These are phyloP conservation scores for Canariomyces notabilis DNA, from an alignment of 2,329 filamentous ascomycete species.

Conservation along the genomic window DNA sequence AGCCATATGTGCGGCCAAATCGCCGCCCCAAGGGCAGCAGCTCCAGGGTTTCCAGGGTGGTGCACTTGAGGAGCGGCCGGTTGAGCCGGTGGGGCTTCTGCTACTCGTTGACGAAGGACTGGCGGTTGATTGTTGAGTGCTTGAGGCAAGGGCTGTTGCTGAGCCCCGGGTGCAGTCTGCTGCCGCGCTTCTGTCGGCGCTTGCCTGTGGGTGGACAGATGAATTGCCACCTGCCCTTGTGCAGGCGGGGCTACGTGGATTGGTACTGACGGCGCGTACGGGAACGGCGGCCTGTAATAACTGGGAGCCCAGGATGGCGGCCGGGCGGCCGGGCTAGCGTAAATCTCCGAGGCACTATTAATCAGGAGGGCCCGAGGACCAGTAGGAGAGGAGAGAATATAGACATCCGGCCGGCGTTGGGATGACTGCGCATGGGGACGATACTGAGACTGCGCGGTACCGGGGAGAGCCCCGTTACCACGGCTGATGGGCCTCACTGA, in stretches of 20 bases:
- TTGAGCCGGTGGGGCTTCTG: conserved; percentile 3
- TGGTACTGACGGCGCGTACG: conserved; percentile 7
- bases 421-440: conserved; percentile 1
- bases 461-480: conserved; percentile 23
- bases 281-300: conserved; percentile 5
- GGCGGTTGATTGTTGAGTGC: conserved; percentile 4
- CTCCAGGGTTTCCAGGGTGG: conserved; percentile 38
- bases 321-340: conserved; percentile 39
- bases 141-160: conserved; percentile 23
- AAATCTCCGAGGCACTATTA: conserved; percentile 46
- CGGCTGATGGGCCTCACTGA: conserved; percentile 31
- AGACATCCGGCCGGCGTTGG: conserved; percentile 45
- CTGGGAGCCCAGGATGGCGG: not conserved
- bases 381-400: conserved; percentile 55
- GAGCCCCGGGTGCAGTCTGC: conserved; percentile 22
- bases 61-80: conserved; percentile 3
- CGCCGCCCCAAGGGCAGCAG: conserved; percentile 36
- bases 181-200: conserved; percentile 28
- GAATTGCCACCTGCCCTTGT: not conserved
- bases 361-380: conserved; percentile 56
- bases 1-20: conserved; percentile 61
- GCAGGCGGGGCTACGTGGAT: not conserved
- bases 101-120: conserved; percentile 12
- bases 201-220: conserved; percentile 11
- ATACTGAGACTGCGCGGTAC: not conserved